Conservation (phyloP, 768 basidiomycete genomes). For the Cubamyces lactineus region DNA sequence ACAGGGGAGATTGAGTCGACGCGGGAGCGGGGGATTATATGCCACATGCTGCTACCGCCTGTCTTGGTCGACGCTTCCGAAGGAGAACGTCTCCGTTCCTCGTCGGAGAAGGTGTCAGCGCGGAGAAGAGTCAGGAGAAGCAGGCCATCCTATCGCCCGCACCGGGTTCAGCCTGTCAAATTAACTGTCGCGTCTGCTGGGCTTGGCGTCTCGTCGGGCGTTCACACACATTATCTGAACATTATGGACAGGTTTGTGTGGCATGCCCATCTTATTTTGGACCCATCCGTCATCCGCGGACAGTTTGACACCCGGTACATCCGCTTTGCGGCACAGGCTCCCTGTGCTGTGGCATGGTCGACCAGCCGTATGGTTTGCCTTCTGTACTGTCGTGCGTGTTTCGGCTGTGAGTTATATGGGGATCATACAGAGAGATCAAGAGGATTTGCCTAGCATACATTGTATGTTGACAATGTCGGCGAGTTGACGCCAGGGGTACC, state of each 20-base stretch:
- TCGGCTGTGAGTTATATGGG: too few relatives aligned
- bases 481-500: too few relatives aligned
- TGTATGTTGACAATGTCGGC: too few relatives aligned
- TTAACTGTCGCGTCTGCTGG: background rate
- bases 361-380: too few relatives aligned
- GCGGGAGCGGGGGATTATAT: background rate
- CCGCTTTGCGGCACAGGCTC: too few relatives aligned
- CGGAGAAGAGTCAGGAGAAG: background rate
- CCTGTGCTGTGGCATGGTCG: too few relatives aligned
- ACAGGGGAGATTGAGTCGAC: background rate
- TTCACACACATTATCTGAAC: background rate
- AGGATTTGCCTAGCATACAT: too few relatives aligned
- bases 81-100: background rate
- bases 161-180: background rate
- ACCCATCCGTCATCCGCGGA: constrained; percentile 15
- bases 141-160: background rate
- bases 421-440: too few relatives aligned
- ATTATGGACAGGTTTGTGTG: background rate
- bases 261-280: background rate
- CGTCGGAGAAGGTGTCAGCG: constrained; percentile 21
- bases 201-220: background rate
- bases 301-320: constrained; percentile 9
- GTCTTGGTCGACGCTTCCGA: background rate
- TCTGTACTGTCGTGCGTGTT: too few relatives aligned
- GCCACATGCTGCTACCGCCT: background rate